Percentiles rank a stretch among this genome's conserved stretches.
phyloP scores from a whole-genome alignment of 371 early-diverging fungal genomes.

The Actinomucor elegans region DNA sequence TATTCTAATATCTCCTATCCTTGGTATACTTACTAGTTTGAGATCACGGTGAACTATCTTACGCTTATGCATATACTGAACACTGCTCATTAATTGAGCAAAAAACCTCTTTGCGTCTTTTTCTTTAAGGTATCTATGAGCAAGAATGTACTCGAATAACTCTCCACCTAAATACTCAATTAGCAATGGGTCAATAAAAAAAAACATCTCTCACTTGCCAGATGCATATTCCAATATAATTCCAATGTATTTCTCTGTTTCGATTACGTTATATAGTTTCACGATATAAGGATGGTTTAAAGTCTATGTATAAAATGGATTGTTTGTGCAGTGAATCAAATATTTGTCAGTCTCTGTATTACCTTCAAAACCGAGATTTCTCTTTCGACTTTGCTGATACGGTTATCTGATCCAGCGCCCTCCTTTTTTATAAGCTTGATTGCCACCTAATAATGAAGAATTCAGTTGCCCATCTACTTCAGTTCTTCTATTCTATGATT shows the following conservation, averaged over 20 bases:
- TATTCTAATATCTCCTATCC: slow-evolving; percentile 9
- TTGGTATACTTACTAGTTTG: slow-evolving; percentile 51
- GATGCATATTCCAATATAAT: slow-evolving; percentile 72
- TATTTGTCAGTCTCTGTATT: neutral
- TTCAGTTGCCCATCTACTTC: neutral
- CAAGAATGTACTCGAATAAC: slow-evolving; percentile 72
- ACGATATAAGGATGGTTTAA: slow-evolving; percentile 76
- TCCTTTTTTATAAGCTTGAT: slow-evolving; percentile 69
- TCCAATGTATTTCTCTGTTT: slow-evolving; percentile 69
- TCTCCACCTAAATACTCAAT: slow-evolving; percentile 45
- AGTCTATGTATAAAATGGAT: slow-evolving; percentile 52
- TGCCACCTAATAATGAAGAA: slow-evolving; percentile 63
- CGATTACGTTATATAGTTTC: slow-evolving; percentile 73
- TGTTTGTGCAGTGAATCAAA: too few relatives aligned
- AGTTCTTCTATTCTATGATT: neutral
- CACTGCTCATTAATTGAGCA: slow-evolving; percentile 74
- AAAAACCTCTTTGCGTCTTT: slow-evolving; percentile 63
- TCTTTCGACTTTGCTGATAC: slow-evolving; percentile 68
- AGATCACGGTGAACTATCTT: slow-evolving; percentile 73
- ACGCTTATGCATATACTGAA: slow-evolving; percentile 58
- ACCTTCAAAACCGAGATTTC: slow-evolving; percentile 74
- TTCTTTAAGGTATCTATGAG: slow-evolving; percentile 58
- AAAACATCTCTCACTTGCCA: slow-evolving; percentile 42
- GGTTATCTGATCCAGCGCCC: slow-evolving; percentile 38
- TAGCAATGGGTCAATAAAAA: slow-evolving; percentile 14